Conservation (phyloP, 164 flowering plant genomes). For the Vitis rupestris region DNA sequence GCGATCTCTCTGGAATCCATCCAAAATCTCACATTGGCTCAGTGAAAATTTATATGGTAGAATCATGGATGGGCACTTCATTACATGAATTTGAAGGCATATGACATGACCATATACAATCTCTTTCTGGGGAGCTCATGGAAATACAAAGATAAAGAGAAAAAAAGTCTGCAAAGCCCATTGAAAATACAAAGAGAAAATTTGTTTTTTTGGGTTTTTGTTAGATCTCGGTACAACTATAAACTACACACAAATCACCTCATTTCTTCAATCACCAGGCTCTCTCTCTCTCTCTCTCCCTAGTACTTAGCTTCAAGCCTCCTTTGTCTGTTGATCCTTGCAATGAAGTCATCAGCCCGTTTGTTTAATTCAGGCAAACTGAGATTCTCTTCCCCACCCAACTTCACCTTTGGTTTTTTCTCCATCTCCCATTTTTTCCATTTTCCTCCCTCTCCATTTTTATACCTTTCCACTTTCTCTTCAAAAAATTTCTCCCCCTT, state of each 20-base stretch:
- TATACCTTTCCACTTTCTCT: background rate
- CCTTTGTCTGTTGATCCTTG: constrained; percentile 57
- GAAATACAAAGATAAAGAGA: too few species aligned
- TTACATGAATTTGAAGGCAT: background rate
- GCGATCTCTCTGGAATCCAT: too few species aligned
- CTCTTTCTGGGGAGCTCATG: too few species aligned
- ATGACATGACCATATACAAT: background rate
- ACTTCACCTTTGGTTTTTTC: background rate
- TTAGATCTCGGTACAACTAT: too few species aligned
- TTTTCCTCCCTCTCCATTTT: background rate
- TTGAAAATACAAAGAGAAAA: background rate
- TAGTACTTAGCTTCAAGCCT: constrained; percentile 44
- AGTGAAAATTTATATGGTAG: background rate
- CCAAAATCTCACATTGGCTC: too few species aligned
- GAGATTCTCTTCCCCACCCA: constrained; percentile 24
- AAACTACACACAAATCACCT: too few species aligned
- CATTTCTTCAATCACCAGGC: too few species aligned
- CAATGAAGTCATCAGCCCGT: constrained; percentile 73
- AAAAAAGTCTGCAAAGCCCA: background rate
- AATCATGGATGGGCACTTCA: background rate
- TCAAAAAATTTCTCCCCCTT: background rate
- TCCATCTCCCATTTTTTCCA: background rate
- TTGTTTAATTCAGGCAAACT: constrained; percentile 43
- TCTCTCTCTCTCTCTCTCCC: too few species aligned
- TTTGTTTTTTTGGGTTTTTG: too few species aligned